Evolutionary conservation across 371 early-diverging fungal genomes (phyloP), one percentile per base, ranked within the genome.

Genomic region (Mucor circinelloides): DNA sequence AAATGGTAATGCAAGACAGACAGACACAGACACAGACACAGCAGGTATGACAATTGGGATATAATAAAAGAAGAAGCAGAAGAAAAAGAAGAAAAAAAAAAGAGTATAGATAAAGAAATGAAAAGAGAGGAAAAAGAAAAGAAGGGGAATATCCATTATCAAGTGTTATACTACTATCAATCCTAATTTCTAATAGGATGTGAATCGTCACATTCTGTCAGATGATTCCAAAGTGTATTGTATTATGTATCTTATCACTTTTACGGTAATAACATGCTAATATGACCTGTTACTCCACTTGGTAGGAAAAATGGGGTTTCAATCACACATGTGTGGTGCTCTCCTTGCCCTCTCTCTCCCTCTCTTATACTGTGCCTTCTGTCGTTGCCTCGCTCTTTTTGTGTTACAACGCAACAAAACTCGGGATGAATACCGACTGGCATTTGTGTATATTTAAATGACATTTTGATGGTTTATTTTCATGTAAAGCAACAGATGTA

Each of bases 121-220:
- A 46, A 21, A 30, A 30, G 17, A 28, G 19, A 60, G 30, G 30
- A 38, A 64, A 9, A 8, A 36, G 50, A 19, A 55, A 34, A 13
- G 28, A 54, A 21, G 21, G 46, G 46, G 46, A 46, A n/a, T 46
- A 46, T 6, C 46, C 21, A 25, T 12, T 36, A 36, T 36, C 36
- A 36, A 36, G 36, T 36, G 6, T 6, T 36, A 4, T 36, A 36
- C 36, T 15, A 36, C 36, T 36, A 36, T 13, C 13, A 48, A 19
- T 19, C 48, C 21, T n/a, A 9, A 19, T 9, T 30, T 36, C 17
- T 17, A 30, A 12, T 31, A 12, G 13, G 38, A 38, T 50, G 6
- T 28, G 30, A 55, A 55, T 63, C 56, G 63, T 63, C 63, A 63
- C 63, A 55, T 42, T 36, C 23, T 12, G 54, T 62, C 63, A 62